Conservation (phyloP, 1,139 yeast species). For the Yamadazyma atlantica region DNA sequence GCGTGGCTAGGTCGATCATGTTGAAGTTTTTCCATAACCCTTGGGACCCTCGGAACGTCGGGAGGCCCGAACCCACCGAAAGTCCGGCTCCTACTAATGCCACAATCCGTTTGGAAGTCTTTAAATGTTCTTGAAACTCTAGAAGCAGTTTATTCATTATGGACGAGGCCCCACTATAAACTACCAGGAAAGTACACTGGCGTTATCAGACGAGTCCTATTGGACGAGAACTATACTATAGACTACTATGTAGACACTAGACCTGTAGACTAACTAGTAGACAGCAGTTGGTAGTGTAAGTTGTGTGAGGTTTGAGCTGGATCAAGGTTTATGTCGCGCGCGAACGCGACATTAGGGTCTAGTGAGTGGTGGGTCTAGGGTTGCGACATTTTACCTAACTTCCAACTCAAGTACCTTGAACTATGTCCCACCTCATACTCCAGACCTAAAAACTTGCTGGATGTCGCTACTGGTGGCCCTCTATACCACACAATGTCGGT, state of each 20-base stretch:
- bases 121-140: conserved; percentile 60
- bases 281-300: no score
- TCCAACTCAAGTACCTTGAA: conserved; percentile 72
- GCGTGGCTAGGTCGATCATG: conserved; percentile 83
- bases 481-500: conserved; percentile 74
- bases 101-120: conserved; percentile 54
- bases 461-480: conserved; percentile 68
- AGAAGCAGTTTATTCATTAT: conserved; percentile 18
- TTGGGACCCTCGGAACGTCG: conserved; percentile 69
- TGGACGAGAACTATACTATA: no score
- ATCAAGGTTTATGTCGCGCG: conserved; percentile 1
- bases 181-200: no score
- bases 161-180: no score
- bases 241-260: no score
- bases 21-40: conserved; percentile 80
- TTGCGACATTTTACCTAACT: conserved; percentile 16
- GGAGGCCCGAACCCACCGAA: conserved; percentile 73
- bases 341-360: no score
- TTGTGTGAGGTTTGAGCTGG: not conserved
- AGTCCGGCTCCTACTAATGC: conserved; percentile 87
- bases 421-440: conserved; percentile 58
- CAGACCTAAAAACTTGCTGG: conserved; percentile 43
- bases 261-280: no score
- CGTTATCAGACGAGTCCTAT: no score
- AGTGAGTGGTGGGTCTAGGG: no score